Conservation (phyloP, 1,139 yeast genomes). For the Suhomyces yuchorum region DNA sequence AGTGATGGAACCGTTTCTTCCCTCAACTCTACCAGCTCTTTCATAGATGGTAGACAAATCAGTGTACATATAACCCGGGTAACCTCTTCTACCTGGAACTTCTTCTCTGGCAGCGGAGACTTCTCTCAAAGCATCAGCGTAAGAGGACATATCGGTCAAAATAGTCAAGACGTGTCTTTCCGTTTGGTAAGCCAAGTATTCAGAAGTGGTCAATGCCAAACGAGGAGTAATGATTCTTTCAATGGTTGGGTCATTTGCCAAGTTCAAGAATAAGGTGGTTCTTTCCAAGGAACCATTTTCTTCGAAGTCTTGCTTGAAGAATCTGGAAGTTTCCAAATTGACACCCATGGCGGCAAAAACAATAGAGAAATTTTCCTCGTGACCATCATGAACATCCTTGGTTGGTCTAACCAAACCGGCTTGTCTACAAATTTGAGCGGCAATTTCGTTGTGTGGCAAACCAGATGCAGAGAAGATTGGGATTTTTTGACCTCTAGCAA, state of each 20-base stretch:
- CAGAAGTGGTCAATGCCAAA: constrained; percentile 98
- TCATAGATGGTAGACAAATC: constrained; percentile 98
- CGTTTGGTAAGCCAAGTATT: constrained; percentile 96
- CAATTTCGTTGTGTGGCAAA: constrained; percentile 98
- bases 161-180: constrained; percentile 98
- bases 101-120: constrained; percentile 99
- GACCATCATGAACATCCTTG: constrained; percentile 99
- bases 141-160: constrained; percentile 98
- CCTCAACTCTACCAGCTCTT: constrained; percentile 99
- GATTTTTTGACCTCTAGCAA: constrained; percentile 99
- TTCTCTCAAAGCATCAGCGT: constrained; percentile 99
- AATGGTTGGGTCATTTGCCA: constrained; percentile 99
- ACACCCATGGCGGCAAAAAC: constrained; percentile 99
- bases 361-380: constrained; percentile 97
- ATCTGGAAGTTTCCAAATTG: constrained; percentile 85
- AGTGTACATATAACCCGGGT: constrained; percentile 99
- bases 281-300: constrained; percentile 98
- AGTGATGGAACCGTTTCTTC: constrained; percentile 98
- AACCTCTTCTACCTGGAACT: constrained; percentile 99
- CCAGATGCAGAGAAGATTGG: constrained; percentile 99
- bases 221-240: constrained; percentile 99
- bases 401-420: constrained; percentile 99
- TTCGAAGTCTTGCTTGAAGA: constrained; percentile 98
- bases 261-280: constrained; percentile 91
- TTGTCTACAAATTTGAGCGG: constrained; percentile 99